Evolutionary conservation across 352 stramenopile genomes (phyloP), one percentile per base, ranked within the genome.

Genomic region (Globisporangium recalcitrans): DNA sequence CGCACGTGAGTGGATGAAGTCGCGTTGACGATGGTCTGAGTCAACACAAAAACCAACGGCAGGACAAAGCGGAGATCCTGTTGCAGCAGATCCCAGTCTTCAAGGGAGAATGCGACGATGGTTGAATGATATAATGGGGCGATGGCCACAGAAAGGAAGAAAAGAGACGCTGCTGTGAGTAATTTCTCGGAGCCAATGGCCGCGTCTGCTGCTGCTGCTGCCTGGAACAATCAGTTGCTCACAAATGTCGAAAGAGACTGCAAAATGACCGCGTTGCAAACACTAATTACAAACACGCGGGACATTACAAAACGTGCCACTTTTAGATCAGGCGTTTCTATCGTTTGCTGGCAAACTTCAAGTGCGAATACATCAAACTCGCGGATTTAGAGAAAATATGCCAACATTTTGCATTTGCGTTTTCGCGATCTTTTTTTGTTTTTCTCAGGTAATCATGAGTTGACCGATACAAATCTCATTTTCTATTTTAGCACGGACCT

Each of bases 161-260:
- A 21, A 46, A 21, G 38, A 46, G 36, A n/a, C n/a, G 14, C 4
- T 34, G 9, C 34, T 9, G 38, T 46, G 38, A 46, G 38, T 46
- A 46, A 46, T 46, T 46, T 46, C 38, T 46, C 21, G 21, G 38
- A 46, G 38, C 38, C 36, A 0, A 13, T 42, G 38, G 38, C 38
- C 38, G 38, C 38, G 38, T 46, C 38, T 46, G 38, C 16, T n/a
- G n/a, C n/a, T n/a, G n/a, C 7, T 40, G 34, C 16, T 46, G 36
- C 6, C 10, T 46, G 16, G 16, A 46, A 21, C 16, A 46, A 46
- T n/a, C 38, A 46, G 38, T 46, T 46, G 38, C 38, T 46, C 38
- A 46, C 34, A 46, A 46, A 46, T 46, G 38, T 46, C 38, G 38
- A 46, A 46, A 46, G 38, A 46, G 21, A 46, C 38, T 46, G 21